Conservation (phyloP, 257 asterid genomes). For the Scutellaria galericulata region DNA sequence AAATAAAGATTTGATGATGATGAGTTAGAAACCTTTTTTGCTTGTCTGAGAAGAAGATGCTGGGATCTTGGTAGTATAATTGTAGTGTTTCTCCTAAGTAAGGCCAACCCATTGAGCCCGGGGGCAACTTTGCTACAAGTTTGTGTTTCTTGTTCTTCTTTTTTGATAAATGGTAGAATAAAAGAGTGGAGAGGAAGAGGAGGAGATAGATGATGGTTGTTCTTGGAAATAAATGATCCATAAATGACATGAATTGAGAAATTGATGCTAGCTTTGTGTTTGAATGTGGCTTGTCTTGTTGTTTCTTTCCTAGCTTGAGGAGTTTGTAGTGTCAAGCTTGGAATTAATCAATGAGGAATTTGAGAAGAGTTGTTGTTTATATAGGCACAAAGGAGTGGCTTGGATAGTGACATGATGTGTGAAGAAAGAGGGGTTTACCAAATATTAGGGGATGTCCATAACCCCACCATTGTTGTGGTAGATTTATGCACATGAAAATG, state of each 20-base stretch:
- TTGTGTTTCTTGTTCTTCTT: constrained; percentile 35
- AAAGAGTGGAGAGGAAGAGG: constrained; percentile 51
- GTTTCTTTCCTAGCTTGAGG: background rate
- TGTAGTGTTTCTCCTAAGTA: constrained; percentile 78
- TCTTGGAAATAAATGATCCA: constrained; percentile 31
- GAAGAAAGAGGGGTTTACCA: background rate
- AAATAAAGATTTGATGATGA: background rate
- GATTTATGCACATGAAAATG: constrained; percentile 32
- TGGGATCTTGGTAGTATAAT: constrained; percentile 71
- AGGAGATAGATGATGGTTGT: constrained; percentile 43
- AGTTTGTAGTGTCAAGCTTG: constrained; percentile 9
- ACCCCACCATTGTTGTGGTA: constrained; percentile 25
- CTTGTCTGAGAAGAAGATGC: constrained; percentile 60
- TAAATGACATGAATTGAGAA: background rate
- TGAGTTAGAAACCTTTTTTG: constrained; percentile 50
- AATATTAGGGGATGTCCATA: constrained; percentile 6
- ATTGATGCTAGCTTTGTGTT: background rate
- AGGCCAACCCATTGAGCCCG: constrained; percentile 92
- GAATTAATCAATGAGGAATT: constrained; percentile 23
- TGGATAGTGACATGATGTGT: constrained; percentile 9
- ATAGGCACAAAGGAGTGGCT: background rate
- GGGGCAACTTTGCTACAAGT: constrained; percentile 49
- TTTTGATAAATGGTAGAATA: constrained; percentile 48
- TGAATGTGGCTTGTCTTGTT: background rate
- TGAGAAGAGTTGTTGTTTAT: constrained; percentile 22